Conservation (phyloP, 352 stramenopile genomes). For the Peronospora belbahrii region DNA sequence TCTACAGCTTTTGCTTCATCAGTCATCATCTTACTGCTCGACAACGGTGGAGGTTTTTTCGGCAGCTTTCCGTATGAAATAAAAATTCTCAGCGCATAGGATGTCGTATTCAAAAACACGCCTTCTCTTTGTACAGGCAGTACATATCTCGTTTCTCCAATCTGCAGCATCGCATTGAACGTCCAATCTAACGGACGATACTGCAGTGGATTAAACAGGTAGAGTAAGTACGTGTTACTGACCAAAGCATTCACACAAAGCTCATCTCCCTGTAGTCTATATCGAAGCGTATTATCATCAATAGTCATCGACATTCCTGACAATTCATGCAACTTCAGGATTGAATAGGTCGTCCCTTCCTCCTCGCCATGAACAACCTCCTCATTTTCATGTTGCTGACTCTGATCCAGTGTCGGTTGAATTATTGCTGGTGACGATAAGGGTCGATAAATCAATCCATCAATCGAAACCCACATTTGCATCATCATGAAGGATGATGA, state of each 20-base stretch:
- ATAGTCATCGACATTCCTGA: slow-evolving; percentile 81
- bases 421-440: slow-evolving; percentile 62
- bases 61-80: slow-evolving; percentile 78
- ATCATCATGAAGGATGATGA: slow-evolving; percentile 79
- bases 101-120: slow-evolving; percentile 71
- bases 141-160: slow-evolving; percentile 40
- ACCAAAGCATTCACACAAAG: slow-evolving; percentile 76
- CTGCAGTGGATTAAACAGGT: slow-evolving; percentile 77
- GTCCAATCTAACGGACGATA: slow-evolving; percentile 81
- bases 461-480: slow-evolving; percentile 79
- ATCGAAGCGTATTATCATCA: slow-evolving; percentile 80
- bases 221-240: slow-evolving; percentile 84
- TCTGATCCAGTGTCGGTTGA: slow-evolving; percentile 15
- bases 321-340: slow-evolving; percentile 70
- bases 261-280: slow-evolving; percentile 43
- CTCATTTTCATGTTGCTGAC: slow-evolving; percentile 2
- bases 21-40: neutral
- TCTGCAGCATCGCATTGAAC: slow-evolving; percentile 55
- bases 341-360: slow-evolving; percentile 19
- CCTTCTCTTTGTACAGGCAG: slow-evolving; percentile 66
- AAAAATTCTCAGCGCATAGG: slow-evolving; percentile 65
- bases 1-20: slow-evolving; percentile 1
- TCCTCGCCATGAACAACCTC: too few relatives aligned
- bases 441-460: slow-evolving; percentile 72
- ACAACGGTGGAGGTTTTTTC: slow-evolving; percentile 20